Base-by-base conservation (phyloP, 805 yeast species). In the Pichia heedii region DNA sequence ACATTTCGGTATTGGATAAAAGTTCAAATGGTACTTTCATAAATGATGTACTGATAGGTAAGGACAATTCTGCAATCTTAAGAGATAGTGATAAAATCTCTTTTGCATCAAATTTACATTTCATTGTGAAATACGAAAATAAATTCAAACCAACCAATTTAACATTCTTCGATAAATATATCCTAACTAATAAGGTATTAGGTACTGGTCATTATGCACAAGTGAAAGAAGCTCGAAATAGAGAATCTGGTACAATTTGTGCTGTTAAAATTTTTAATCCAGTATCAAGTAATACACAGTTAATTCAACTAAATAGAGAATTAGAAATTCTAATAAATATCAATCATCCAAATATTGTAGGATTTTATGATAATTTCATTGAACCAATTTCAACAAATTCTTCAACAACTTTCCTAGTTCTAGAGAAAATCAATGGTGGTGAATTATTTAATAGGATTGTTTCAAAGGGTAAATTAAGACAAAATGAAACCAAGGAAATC, bases 131-230 rank as follows among this genome's bases (percentile, higher is more conserved):
- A 33, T 60, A 55, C 38, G 45, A 41, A 10, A 39, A 39, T 52
- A 42, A 48, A 42, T 33, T 33, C 29, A 39, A 44, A 26, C 18
- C 39, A 16, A 36, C 47, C 37, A 47, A 58, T 21, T 11, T 33
- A 22, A 68, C 81, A 2, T 76, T 83, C 42, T 76, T 72, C 48
- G 84, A 80, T 53, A 71, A 73, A 44, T 76, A 74, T 51, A 65
- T 73, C 7, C 46, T 76, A 18, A 43, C 49, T 11, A 85, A 84
- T 0, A 69, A 67, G 43, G 76, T 79, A 49, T 61, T 84, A 20
- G 93, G 93, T 0, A 64, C 81, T 4, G 93, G 93, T 0, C 90
- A 84, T 60, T 84, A 84, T 54, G 90, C 93, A 0, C 77, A 77
- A n/a, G 93, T 84, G 3, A 80, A 77, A 55, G 84, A 81, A 50